A percentile compares a stretch with the other conserved stretches of the same genome.
phyloP scores from a whole-genome alignment of 345 rosid genomes.

The Gossypium rotundifolium region DNA sequence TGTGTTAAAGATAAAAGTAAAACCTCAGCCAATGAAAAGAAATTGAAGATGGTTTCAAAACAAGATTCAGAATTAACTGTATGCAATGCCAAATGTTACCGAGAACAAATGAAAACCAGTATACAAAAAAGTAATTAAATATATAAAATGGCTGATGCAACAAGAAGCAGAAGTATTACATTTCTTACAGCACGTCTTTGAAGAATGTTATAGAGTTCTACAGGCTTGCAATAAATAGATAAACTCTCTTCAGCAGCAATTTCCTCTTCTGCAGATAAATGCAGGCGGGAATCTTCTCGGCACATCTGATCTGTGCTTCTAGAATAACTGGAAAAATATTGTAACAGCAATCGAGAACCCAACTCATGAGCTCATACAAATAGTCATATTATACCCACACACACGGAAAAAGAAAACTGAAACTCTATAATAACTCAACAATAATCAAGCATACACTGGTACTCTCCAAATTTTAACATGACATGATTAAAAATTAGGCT shows the following conservation, averaged over 20 bases:
- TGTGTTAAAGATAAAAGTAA: not conserved
- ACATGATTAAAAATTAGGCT: not conserved
- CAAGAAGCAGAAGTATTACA: constrained; percentile 33
- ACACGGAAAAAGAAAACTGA: not conserved
- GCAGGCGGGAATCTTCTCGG: constrained; percentile 76
- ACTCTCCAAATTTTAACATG: not conserved
- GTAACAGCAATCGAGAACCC: not conserved
- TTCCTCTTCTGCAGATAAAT: constrained; percentile 81
- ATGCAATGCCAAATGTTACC: not conserved
- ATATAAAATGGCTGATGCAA: not conserved
- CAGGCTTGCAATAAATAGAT: constrained; percentile 86
- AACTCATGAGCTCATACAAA: not conserved
- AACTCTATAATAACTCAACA: not conserved
- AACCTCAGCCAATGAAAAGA: constrained; percentile 9
- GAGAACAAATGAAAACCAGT: not conserved
- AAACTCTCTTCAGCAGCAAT: constrained; percentile 88
- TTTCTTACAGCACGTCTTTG: constrained; percentile 77
- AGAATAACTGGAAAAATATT: constrained; percentile 38
- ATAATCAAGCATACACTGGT: not conserved
- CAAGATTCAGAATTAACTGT: not conserved
- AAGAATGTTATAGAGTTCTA: constrained; percentile 89
- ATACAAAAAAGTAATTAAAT: not conserved
- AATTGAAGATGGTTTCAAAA: not conserved
- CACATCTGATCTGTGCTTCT: constrained; percentile 95
- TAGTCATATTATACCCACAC: not conserved